phyloP scores from a whole-genome alignment of 139 green algal species.

The Deuterostichococcus epilithicus region DNA sequence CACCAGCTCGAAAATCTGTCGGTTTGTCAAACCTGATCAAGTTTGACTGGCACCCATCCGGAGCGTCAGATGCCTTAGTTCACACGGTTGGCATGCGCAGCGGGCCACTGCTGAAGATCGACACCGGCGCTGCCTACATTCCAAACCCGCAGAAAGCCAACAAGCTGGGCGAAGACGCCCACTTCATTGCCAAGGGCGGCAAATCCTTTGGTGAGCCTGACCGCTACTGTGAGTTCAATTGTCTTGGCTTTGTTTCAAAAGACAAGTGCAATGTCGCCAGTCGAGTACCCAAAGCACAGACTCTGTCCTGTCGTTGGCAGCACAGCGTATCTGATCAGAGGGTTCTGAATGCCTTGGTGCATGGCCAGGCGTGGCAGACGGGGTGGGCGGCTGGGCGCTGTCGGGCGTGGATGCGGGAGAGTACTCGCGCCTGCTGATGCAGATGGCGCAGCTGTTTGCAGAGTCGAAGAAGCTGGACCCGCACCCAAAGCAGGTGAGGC shows the following conservation, averaged over 20 bases:
- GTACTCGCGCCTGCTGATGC: slow-evolving; percentile 81
- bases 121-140: background rate
- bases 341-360: too few species aligned
- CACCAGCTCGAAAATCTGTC: too few species aligned
- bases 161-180: background rate
- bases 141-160: background rate
- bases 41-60: too few species aligned
- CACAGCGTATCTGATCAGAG: too few species aligned
- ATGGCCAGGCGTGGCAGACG: background rate
- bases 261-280: too few species aligned
- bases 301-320: too few species aligned
- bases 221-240: background rate
- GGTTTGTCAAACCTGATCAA: too few species aligned
- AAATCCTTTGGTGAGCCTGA: background rate
- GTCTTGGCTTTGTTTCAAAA: background rate
- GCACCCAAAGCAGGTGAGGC: background rate
- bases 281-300: too few species aligned
- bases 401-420: slow-evolving; percentile 72
- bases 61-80: background rate
- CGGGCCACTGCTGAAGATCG: background rate
- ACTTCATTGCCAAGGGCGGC: background rate
- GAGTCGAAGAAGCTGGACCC: slow-evolving; percentile 31
- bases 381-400: background rate
- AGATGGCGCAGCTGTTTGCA: slow-evolving; percentile 28
- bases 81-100: background rate